These are phyloP conservation scores for Echinosphaeria canescens DNA, from an alignment of 2,329 filamentous ascomycete species.

Conservation along the genomic window DNA sequence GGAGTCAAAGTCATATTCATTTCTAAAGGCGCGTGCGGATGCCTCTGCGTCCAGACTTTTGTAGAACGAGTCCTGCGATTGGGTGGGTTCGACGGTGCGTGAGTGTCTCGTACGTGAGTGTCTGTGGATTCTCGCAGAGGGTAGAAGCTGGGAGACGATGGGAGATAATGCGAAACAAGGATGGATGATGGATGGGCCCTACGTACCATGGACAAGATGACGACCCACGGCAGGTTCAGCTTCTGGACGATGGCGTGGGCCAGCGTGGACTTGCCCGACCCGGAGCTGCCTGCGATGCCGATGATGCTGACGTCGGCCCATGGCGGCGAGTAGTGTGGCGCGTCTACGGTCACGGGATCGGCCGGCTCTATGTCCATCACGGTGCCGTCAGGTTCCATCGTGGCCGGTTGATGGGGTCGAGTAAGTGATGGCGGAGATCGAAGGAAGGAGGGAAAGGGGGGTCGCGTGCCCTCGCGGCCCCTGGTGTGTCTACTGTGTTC, in stretches of 20 bases:
- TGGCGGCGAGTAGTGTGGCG: slow-evolving; percentile 72
- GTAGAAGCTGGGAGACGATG: not conserved
- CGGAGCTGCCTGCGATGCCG: slow-evolving; percentile 84
- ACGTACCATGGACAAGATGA: slow-evolving; percentile 84
- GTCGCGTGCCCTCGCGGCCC: too few relatives aligned
- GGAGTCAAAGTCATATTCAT: slow-evolving; percentile 92
- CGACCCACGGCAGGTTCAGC: slow-evolving; percentile 90
- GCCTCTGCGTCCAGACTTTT: slow-evolving; percentile 67
- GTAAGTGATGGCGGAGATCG: too few relatives aligned
- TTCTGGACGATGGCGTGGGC: slow-evolving; percentile 79
- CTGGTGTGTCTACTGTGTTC: too few relatives aligned
- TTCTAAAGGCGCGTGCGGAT: slow-evolving; percentile 60
- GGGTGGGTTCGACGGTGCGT: too few relatives aligned
- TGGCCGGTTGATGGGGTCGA: too few relatives aligned
- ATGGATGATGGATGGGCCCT: too few relatives aligned
- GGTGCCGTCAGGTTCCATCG: too few relatives aligned
- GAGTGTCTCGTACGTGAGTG: too few relatives aligned
- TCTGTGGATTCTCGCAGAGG: too few relatives aligned
- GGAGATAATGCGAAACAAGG: not conserved
- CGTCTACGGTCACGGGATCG: too few relatives aligned
- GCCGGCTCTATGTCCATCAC: too few relatives aligned
- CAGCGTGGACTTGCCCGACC: slow-evolving; percentile 84
- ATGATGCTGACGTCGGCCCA: slow-evolving; percentile 97
- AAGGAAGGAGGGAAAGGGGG: too few relatives aligned
- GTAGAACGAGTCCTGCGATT: slow-evolving; percentile 90